Conservation (phyloP, 495 filamentous ascomycete species). For the Trichoderma erinaceum region DNA sequence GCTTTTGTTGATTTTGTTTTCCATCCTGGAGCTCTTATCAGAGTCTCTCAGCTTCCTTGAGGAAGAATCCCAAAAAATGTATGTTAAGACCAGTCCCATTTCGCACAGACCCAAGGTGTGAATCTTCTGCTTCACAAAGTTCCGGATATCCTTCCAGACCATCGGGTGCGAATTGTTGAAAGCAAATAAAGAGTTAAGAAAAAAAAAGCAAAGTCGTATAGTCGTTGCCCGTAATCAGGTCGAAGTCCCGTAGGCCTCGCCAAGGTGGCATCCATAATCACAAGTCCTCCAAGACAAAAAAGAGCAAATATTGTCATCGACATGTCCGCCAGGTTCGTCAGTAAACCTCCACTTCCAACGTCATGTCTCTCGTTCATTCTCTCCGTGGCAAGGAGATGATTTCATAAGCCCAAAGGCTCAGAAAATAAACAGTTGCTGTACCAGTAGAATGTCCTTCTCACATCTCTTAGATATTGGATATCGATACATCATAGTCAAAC, state of each 20-base stretch:
- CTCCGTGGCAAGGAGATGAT: background rate
- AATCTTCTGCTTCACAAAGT: background rate
- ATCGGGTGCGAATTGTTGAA: background rate
- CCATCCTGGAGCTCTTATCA: background rate
- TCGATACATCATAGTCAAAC: background rate
- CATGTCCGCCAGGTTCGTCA: background rate
- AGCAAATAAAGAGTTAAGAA: background rate
- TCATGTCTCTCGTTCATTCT: background rate
- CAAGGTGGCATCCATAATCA: background rate
- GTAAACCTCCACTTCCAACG: background rate
- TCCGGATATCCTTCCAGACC: constrained; percentile 6
- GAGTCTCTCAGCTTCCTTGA: background rate
- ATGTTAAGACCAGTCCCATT: background rate
- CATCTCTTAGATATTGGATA: background rate
- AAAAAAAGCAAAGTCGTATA: constrained; percentile 8
- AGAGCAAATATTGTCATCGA: constrained; percentile 2
- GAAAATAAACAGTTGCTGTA: background rate
- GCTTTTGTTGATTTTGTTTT: background rate
- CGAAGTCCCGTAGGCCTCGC: background rate
- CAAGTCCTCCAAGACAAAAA: constrained; percentile 1
- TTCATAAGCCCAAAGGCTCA: background rate
- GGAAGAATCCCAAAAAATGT: constrained; percentile 11
- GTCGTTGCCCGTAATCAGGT: constrained; percentile 7
- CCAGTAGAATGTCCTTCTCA: background rate
- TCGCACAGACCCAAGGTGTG: background rate